These are phyloP conservation scores for Fonsecaea monophora DNA, from an alignment of 2,329 filamentous ascomycete species.

Conservation along the genomic window DNA sequence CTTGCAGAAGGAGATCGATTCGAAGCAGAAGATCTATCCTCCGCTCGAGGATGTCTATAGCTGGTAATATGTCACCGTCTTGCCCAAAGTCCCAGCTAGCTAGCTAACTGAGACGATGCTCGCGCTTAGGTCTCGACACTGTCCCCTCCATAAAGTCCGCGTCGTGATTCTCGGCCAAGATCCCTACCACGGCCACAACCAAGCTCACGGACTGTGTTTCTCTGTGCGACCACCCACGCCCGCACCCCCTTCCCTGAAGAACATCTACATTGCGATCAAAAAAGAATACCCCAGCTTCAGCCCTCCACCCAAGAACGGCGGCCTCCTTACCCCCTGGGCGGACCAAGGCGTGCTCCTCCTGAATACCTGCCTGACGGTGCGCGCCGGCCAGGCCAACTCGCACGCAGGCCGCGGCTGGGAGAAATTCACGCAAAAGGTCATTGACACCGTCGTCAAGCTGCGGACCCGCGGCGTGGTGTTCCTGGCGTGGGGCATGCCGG, in stretches of 20 bases:
- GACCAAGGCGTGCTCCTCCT: conserved; percentile 90
- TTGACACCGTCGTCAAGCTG: conserved; percentile 82
- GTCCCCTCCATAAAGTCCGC: conserved; percentile 85
- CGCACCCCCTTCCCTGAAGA: conserved; percentile 86
- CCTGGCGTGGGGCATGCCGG: conserved; percentile 89
- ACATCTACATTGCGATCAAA: conserved; percentile 89
- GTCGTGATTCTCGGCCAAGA: conserved; percentile 95
- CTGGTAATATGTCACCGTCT: conserved; percentile 66
- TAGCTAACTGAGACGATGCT: conserved; percentile 9
- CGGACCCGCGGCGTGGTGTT: conserved; percentile 86
- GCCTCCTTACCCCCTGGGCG: conserved; percentile 90
- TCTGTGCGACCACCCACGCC: conserved; percentile 87
- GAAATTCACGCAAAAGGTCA: conserved; percentile 85
- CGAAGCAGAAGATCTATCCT: conserved; percentile 82
- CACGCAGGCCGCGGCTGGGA: conserved; percentile 93
- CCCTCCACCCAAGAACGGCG: conserved; percentile 76
- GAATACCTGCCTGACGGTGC: conserved; percentile 93
- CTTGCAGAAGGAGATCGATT: conserved; percentile 75
- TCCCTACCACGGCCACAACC: conserved; percentile 93
- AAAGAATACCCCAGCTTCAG: conserved; percentile 86
- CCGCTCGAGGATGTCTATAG: conserved; percentile 90
- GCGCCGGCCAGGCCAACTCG: conserved; percentile 83
- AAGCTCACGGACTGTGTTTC: conserved; percentile 96
- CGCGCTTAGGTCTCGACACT: conserved; percentile 82
- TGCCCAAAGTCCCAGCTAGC: no score